Evolutionary conservation across 2,329 filamentous ascomycete genomes (phyloP).

Genomic region (Golovinomyces cichoracearum): DNA sequence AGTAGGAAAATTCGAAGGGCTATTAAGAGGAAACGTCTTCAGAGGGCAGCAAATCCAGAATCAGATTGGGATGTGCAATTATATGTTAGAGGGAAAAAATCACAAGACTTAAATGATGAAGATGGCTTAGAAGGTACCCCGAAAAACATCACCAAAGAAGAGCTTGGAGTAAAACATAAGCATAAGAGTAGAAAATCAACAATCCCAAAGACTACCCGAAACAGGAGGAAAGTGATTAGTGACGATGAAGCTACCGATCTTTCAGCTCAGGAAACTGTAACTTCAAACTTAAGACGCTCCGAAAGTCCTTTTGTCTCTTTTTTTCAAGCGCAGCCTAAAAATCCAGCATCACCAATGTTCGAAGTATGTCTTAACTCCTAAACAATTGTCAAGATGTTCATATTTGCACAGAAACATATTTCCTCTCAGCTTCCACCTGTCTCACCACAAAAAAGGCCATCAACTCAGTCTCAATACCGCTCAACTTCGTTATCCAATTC

Average conservation of each 20-base stretch:
- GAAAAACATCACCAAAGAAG: constrained; percentile 3
- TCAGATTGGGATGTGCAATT: neutral
- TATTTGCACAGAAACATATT: neutral
- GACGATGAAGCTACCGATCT: neutral
- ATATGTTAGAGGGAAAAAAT: constrained; percentile 1
- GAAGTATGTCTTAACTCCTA: neutral
- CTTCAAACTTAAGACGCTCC: neutral
- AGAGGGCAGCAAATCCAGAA: constrained; percentile 2
- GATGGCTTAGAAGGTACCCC: constrained; percentile 4
- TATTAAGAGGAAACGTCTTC: constrained; percentile 9
- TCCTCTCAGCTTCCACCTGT: neutral
- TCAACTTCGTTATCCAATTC: neutral
- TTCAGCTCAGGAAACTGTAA: neutral
- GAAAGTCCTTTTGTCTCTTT: neutral
- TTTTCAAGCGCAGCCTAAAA: neutral
- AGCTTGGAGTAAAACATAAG: constrained; percentile 7
- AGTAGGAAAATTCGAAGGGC: neutral
- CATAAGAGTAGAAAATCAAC: constrained; percentile 7
- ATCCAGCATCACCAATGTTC: neutral
- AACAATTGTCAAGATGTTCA: neutral
- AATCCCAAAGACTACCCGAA: neutral
- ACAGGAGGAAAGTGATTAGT: neutral
- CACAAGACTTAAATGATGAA: constrained; percentile 8
- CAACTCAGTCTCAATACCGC: neutral
- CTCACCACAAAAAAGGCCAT: neutral